Conservation (phyloP, 2,329 filamentous ascomycete species). For the Trichoderma koningiopsis region DNA sequence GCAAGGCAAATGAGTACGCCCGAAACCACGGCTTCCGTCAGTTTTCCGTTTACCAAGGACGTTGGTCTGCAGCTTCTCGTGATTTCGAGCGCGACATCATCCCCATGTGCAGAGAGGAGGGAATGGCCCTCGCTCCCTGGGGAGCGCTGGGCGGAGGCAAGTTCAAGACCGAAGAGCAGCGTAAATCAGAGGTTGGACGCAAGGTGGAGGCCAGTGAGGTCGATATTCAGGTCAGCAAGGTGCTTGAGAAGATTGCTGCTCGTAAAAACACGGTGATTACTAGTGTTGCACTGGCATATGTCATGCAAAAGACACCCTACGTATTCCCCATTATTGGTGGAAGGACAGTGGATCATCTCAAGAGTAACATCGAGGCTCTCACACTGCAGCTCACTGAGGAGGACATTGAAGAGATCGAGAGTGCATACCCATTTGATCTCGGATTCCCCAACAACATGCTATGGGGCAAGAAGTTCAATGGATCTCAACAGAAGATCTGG, state of each 20-base stretch:
- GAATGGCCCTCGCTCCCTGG: conserved; percentile 61
- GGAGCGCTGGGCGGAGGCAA: conserved; percentile 55
- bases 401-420: conserved; percentile 69
- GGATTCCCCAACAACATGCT: conserved; percentile 69
- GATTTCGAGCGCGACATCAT: conserved; percentile 49
- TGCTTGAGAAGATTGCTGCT: conserved; percentile 53
- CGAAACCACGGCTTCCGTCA: conserved; percentile 68
- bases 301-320: conserved; percentile 70
- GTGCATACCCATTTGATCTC: conserved; percentile 60
- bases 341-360: conserved; percentile 68
- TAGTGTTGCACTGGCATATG: conserved; percentile 67
- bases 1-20: conserved; percentile 69
- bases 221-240: conserved; percentile 54
- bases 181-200: conserved; percentile 41
- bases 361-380: conserved; percentile 70
- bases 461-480: conserved; percentile 43
- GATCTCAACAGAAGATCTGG: conserved; percentile 46
- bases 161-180: conserved; percentile 46
- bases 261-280: conserved; percentile 48
- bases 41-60: conserved; percentile 58
- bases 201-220: conserved; percentile 48
- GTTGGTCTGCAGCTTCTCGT: conserved; percentile 44
- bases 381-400: conserved; percentile 59
- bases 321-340: conserved; percentile 75
- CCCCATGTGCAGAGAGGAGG: conserved; percentile 47